phyloP scores from a whole-genome alignment of 2,329 filamentous ascomycete species.

The Nannizziopsis arthrosporioides region DNA sequence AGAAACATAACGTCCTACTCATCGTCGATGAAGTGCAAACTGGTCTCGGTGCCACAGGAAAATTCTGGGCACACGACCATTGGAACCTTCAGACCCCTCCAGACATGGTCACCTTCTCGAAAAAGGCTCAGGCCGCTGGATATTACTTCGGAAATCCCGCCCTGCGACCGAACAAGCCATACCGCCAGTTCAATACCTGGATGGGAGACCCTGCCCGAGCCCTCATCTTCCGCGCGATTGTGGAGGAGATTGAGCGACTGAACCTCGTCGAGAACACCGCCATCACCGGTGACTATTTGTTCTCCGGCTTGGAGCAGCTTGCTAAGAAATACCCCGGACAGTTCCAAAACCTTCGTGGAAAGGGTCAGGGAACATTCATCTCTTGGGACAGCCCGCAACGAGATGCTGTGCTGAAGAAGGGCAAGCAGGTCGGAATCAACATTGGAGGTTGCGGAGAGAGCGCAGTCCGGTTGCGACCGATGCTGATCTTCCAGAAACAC shows the following conservation, averaged over 20 bases:
- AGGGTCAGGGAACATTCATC: slow-evolving; percentile 83
- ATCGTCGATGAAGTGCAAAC: slow-evolving; percentile 95
- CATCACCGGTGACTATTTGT: slow-evolving; percentile 67
- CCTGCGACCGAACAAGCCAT: slow-evolving; percentile 79
- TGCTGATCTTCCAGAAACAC: slow-evolving; percentile 84
- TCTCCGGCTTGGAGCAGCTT: slow-evolving; percentile 54
- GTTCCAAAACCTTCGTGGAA: slow-evolving; percentile 73
- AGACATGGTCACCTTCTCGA: slow-evolving; percentile 90
- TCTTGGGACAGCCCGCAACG: slow-evolving; percentile 75
- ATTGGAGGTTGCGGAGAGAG: slow-evolving; percentile 68
- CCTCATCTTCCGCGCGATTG: slow-evolving; percentile 74
- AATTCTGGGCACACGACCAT: slow-evolving; percentile 96
- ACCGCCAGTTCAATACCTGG: slow-evolving; percentile 96
- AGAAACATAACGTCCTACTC: slow-evolving; percentile 55
- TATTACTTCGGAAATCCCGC: slow-evolving; percentile 79
- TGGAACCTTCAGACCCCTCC: slow-evolving; percentile 70
- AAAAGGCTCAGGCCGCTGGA: slow-evolving; percentile 87
- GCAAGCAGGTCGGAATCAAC: slow-evolving; percentile 72
- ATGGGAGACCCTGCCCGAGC: slow-evolving; percentile 85
- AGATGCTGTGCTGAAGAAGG: slow-evolving; percentile 66
- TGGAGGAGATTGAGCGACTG: slow-evolving; percentile 64
- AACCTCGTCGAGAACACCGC: slow-evolving; percentile 73
- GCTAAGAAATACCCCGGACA: slow-evolving; percentile 60
- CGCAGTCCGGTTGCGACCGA: slow-evolving; percentile 71
- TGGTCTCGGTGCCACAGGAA: slow-evolving; percentile 80